Conservation (phyloP, 1,284 basidiomycete species). For the Cutaneotrichosporon cutaneum region DNA sequence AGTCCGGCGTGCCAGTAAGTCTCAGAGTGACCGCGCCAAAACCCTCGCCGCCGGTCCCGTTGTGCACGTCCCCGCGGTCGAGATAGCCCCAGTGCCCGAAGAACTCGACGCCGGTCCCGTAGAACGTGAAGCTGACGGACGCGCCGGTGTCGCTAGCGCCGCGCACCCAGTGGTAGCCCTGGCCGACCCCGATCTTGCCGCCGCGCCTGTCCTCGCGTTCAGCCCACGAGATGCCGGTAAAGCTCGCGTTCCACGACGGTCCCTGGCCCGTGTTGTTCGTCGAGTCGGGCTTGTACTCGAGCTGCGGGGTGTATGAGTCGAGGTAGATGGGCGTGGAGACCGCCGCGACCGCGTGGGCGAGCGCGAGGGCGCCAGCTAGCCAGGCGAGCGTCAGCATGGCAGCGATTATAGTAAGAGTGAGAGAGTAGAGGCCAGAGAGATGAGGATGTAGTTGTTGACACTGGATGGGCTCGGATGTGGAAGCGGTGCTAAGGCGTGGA, state of each 20-base stretch:
- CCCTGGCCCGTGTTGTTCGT: neutral
- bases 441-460: too few species aligned
- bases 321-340: neutral
- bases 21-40: neutral
- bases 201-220: neutral
- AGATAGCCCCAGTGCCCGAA: constrained; percentile 3
- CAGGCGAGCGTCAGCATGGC: neutral
- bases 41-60: neutral
- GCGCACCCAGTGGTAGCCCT: neutral
- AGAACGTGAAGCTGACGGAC: neutral
- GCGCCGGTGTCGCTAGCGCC: neutral
- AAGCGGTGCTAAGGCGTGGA: too few species aligned
- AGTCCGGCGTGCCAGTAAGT: neutral
- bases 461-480: too few species aligned
- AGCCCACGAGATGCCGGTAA: neutral
- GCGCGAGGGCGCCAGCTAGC: neutral
- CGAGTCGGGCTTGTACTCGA: constrained; percentile 1
- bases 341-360: neutral
- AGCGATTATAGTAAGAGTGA: neutral
- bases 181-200: neutral
- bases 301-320: neutral
- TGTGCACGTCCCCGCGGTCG: neutral
- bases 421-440: too few species aligned
- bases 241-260: neutral
- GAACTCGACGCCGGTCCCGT: constrained; percentile 1